phyloP scores from a whole-genome alignment of 2,329 filamentous ascomycete species.

The Ophiognomonia clavigignenti-juglandacearum region DNA sequence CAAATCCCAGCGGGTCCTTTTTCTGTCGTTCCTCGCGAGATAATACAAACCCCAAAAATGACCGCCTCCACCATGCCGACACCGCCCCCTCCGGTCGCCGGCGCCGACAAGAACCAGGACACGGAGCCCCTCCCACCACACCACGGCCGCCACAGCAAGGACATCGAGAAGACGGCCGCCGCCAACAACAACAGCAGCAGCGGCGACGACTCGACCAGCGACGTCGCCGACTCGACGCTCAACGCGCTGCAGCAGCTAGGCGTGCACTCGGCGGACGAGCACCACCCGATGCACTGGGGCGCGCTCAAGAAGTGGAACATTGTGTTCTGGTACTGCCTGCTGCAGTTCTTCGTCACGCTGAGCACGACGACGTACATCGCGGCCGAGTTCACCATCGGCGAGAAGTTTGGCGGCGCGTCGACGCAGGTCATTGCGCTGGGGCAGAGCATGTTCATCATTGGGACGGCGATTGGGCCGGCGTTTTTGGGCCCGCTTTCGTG shows the following conservation, averaged over 20 bases:
- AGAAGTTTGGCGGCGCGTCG: constrained; percentile 30
- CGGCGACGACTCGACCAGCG: constrained; percentile 7
- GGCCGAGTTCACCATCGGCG: constrained; percentile 31
- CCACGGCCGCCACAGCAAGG: too few species aligned
- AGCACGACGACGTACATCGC: constrained; percentile 34
- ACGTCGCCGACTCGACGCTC: constrained; percentile 20
- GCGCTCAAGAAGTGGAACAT: constrained; percentile 25
- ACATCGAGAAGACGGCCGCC: constrained; percentile 13
- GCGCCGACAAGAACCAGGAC: too few species aligned
- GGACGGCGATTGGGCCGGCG: constrained; percentile 34
- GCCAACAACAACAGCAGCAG: constrained; percentile 2
- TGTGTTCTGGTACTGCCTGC: constrained; percentile 23
- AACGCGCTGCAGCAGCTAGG: constrained; percentile 22
- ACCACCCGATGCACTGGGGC: constrained; percentile 26
- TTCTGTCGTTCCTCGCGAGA: too few species aligned
- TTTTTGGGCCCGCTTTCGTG: constrained; percentile 36
- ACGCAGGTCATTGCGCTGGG: constrained; percentile 34
- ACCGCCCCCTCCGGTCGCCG: too few species aligned
- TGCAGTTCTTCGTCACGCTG: constrained; percentile 33
- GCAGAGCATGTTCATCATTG: constrained; percentile 37
- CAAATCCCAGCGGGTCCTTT: too few species aligned
- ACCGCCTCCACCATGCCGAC: too few species aligned
- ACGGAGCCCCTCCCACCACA: too few species aligned
- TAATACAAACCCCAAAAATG: too few species aligned
- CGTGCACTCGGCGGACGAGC: constrained; percentile 21